Evolutionary conservation across 208 protist genomes (phyloP).

Genomic region (Porcisia deanei): DNA sequence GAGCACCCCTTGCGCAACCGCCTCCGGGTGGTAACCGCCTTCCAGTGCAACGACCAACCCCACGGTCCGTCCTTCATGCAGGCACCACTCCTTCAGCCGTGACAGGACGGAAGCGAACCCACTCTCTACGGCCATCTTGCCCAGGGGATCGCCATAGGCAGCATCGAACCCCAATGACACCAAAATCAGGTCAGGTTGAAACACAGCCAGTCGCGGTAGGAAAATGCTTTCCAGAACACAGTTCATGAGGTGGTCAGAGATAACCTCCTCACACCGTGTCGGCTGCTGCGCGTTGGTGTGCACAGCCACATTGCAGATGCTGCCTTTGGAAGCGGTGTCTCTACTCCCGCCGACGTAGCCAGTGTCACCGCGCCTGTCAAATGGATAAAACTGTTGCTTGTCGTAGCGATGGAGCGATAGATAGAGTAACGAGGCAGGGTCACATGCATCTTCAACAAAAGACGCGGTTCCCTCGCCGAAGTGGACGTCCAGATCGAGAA

Average conservation of each 20-base stretch:
- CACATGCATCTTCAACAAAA: constrained; percentile 72
- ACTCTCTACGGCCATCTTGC: constrained; percentile 79
- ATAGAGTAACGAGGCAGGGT: constrained; percentile 56
- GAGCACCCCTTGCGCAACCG: constrained; percentile 64
- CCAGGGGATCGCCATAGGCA: constrained; percentile 88
- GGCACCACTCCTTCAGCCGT: constrained; percentile 63
- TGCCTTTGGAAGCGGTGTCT: constrained; percentile 20
- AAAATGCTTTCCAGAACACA: constrained; percentile 60
- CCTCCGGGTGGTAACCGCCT: constrained; percentile 78
- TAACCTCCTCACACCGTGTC: constrained; percentile 52
- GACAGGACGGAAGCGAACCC: constrained; percentile 60
- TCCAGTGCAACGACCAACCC: constrained; percentile 71
- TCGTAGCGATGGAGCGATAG: constrained; percentile 87
- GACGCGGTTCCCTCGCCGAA: constrained; percentile 92
- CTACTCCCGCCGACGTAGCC: constrained; percentile 39
- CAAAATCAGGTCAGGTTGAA: constrained; percentile 80
- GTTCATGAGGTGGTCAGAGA: constrained; percentile 76
- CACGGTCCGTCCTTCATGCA: constrained; percentile 20
- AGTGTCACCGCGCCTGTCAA: constrained; percentile 37
- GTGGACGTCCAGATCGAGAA: constrained; percentile 93
- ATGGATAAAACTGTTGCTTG: constrained; percentile 69
- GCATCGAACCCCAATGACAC: constrained; percentile 93
- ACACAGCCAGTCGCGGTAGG: constrained; percentile 68
- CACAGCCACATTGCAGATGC: constrained; percentile 80
- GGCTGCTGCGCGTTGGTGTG: constrained; percentile 60